These are phyloP conservation scores for Pistacia atlantica DNA, from an alignment of 345 rosid genomes.

Conservation along the genomic window DNA sequence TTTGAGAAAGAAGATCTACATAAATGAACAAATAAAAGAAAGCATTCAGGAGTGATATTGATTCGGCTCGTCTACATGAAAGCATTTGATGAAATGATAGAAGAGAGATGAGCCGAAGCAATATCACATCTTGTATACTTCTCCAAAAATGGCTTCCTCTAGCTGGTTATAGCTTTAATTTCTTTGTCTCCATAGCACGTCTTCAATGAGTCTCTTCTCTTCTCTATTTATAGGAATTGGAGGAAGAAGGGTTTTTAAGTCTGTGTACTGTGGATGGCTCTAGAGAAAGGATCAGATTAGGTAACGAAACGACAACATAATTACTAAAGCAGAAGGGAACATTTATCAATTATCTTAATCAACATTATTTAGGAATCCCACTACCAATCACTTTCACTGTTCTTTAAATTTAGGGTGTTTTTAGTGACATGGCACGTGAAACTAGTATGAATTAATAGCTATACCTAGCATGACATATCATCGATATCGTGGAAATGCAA, in stretches of 20 bases:
- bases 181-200: neutral
- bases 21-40: constrained; percentile 1
- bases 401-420: neutral
- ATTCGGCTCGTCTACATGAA: constrained; percentile 36
- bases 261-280: neutral
- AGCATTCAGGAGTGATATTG: constrained; percentile 47
- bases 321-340: constrained; percentile 11
- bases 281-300: neutral
- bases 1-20: neutral
- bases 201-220: neutral
- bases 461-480: neutral
- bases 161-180: neutral
- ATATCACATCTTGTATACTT: constrained; percentile 41
- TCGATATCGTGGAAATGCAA: constrained; percentile 10
- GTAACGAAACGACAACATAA: neutral
- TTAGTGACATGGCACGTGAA: neutral
- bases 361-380: constrained; percentile 18
- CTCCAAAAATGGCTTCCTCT: constrained; percentile 7
- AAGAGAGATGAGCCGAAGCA: constrained; percentile 35
- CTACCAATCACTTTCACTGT: constrained; percentile 11
- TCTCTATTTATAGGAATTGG: constrained; percentile 4
- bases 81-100: neutral
- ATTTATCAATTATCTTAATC: neutral
- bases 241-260: constrained; percentile 13
- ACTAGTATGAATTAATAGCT: neutral